Conservation (phyloP, 257 asterid genomes). For the Plectranthus barbatus region DNA sequence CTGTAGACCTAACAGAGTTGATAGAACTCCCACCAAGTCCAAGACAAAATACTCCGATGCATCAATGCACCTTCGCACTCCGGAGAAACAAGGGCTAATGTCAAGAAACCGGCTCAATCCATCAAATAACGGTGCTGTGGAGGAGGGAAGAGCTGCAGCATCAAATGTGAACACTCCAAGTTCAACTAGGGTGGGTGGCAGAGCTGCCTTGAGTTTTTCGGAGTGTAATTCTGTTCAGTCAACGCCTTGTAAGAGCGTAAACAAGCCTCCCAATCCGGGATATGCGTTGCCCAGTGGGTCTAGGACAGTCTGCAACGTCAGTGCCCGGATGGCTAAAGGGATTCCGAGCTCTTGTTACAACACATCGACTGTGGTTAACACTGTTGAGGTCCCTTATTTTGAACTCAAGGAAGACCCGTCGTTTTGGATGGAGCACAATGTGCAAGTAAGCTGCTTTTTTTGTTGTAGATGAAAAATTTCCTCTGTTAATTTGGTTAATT, state of each 20-base stretch:
- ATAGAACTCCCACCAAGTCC: conserved; percentile 66
- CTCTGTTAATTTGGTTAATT: not conserved
- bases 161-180: conserved; percentile 50
- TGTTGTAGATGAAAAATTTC: not conserved
- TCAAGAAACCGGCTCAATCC: conserved; percentile 39
- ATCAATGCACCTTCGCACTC: conserved; percentile 46
- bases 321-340: conserved; percentile 62
- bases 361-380: conserved; percentile 40
- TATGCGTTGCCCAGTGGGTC: conserved; percentile 52
- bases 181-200: conserved; percentile 46
- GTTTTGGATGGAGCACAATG: conserved; percentile 96
- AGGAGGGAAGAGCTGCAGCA: conserved; percentile 45
- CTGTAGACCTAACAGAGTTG: conserved; percentile 33
- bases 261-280: conserved; percentile 66
- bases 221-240: conserved; percentile 73
- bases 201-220: conserved; percentile 48
- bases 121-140: conserved; percentile 33
- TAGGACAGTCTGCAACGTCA: conserved; percentile 42
- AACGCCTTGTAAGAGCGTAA: conserved; percentile 84
- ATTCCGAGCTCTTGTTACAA: conserved; percentile 41
- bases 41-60: conserved; percentile 37
- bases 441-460: conserved; percentile 52
- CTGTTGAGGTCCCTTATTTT: conserved; percentile 76
- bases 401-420: conserved; percentile 86
- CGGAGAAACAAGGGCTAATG: conserved; percentile 48